Evolutionary conservation across 139 green algal genomes (phyloP), one percentile per base, ranked within the genome.

Genomic region (Protoeuglena noctilucae): DNA sequence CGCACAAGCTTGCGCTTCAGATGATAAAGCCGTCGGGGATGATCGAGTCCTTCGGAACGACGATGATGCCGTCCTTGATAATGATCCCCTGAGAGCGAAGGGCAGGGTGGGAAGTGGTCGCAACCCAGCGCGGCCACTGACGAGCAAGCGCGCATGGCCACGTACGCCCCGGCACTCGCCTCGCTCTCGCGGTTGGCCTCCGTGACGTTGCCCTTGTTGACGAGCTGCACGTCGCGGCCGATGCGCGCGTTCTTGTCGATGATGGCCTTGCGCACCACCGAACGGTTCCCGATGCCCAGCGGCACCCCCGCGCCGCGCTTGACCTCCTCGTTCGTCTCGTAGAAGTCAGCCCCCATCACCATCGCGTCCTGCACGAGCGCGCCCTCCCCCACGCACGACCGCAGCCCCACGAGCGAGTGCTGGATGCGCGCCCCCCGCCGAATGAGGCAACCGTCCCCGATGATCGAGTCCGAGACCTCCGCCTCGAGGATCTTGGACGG

Each of bases 51-150:
- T 96, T 97, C 64, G 88, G 83, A 46, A 97, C 57, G 1, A 94
- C 87, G 4, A 95, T 65, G 56, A 97, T 93, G 63, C 88, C 88
- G 45, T 96, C 88, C 57, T 91, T 89, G 72, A 98, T 96, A 50
- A 95, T 75, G 57, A 82, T 96, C 27, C 89, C 89, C n/a, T n/a
- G n/a, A n/a, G n/a, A n/a, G n/a, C n/a, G n/a, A n/a, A n/a, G n/a
- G n/a, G n/a, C n/a, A n/a, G n/a, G n/a, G n/a, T n/a, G n/a, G n/a
- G n/a, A n/a, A n/a, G n/a, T n/a, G n/a, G n/a, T n/a, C n/a, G n/a
- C n/a, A n/a, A n/a, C n/a, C n/a, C n/a, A n/a, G n/a, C n/a, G n/a
- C n/a, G n/a, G n/a, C n/a, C n/a, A n/a, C n/a, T n/a, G n/a, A n/a
- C n/a, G n/a, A n/a, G n/a, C n/a, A n/a, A n/a, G n/a, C n/a, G n/a